These are phyloP conservation scores for Ramicandelaber brevisporus DNA, from an alignment of 192 early-diverging fungal species.

Conservation along the genomic window DNA sequence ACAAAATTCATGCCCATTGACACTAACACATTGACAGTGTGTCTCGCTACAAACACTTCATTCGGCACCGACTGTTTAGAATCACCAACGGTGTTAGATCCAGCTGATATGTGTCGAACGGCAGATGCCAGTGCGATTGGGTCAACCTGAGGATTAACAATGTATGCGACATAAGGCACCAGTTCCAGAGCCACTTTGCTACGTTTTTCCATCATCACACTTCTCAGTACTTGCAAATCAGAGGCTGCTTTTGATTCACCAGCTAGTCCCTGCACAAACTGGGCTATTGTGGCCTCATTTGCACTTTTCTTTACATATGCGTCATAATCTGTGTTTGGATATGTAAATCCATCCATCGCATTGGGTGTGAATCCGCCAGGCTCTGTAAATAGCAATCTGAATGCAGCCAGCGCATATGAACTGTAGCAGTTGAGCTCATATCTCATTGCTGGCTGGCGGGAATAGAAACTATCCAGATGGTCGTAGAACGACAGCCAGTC, in stretches of 20 bases:
- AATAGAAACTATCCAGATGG: constrained; percentile 15
- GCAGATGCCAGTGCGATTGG: too few relatives aligned
- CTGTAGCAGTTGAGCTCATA: constrained; percentile 36
- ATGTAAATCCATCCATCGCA: constrained; percentile 41
- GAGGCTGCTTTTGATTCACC: too few relatives aligned
- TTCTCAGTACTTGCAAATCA: too few relatives aligned
- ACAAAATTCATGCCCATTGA: too few relatives aligned
- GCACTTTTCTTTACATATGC: constrained; percentile 19
- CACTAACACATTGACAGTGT: constrained; percentile 8
- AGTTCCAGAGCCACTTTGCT: too few relatives aligned
- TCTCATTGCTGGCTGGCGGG: constrained; percentile 5
- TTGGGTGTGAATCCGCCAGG: constrained; percentile 19
- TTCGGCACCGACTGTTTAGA: constrained; percentile 9
- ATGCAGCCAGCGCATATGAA: constrained; percentile 38
- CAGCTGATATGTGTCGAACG: too few relatives aligned
- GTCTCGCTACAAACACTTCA: constrained; percentile 9
- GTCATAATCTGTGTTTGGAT: constrained; percentile 55
- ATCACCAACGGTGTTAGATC: too few relatives aligned
- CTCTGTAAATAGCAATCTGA: constrained; percentile 62
- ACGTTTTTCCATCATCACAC: too few relatives aligned
- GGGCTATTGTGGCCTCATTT: constrained; percentile 26
- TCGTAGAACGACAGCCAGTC: constrained; percentile 77
- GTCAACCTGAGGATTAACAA: too few relatives aligned
- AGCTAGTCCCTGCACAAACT: too few relatives aligned
- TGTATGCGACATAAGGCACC: too few relatives aligned